These are phyloP conservation scores for Verbascum thapsus DNA, from an alignment of 257 asterid species.

Conservation along the genomic window DNA sequence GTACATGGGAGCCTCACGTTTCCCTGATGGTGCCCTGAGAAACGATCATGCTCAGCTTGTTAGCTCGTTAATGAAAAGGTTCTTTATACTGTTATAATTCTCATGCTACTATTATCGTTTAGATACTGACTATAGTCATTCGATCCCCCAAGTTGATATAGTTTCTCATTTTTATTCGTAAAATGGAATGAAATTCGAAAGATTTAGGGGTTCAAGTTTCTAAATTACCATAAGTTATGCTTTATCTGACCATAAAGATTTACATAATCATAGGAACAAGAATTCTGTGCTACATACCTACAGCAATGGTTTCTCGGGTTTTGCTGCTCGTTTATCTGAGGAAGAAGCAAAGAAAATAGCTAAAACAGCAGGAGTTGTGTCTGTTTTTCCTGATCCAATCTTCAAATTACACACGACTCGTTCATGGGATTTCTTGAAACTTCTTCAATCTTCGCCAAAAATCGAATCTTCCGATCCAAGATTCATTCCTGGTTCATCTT, in stretches of 20 bases:
- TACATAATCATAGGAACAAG: conserved; percentile 37
- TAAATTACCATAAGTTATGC: too few relatives aligned
- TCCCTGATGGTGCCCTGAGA: conserved; percentile 19
- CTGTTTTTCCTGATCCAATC: conserved; percentile 55
- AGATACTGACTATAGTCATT: too few relatives aligned
- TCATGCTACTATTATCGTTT: not conserved
- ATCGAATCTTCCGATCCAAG: conserved; percentile 10
- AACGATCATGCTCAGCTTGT: conserved; percentile 36
- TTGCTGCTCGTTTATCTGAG: conserved; percentile 44
- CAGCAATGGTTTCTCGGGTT: conserved; percentile 46
- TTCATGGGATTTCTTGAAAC: conserved; percentile 57
- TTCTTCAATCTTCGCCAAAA: not conserved
- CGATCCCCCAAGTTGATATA: too few relatives aligned
- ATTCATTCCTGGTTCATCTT: conserved; percentile 22
- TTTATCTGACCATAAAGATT: too few relatives aligned
- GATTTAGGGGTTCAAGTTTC: too few relatives aligned
- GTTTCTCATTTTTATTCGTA: too few relatives aligned
- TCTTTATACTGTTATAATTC: not conserved
- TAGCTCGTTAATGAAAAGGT: conserved; percentile 40
- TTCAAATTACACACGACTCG: conserved; percentile 53
- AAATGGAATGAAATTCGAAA: too few relatives aligned
- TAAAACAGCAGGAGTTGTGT: conserved; percentile 46
- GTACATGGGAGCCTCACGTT: conserved; percentile 48
- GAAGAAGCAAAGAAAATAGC: conserved; percentile 48
- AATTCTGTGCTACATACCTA: conserved; percentile 42